These are phyloP conservation scores for Phlegmacium glaucopus DNA, from an alignment of 768 basidiomycete genomes.

Conservation along the genomic window DNA sequence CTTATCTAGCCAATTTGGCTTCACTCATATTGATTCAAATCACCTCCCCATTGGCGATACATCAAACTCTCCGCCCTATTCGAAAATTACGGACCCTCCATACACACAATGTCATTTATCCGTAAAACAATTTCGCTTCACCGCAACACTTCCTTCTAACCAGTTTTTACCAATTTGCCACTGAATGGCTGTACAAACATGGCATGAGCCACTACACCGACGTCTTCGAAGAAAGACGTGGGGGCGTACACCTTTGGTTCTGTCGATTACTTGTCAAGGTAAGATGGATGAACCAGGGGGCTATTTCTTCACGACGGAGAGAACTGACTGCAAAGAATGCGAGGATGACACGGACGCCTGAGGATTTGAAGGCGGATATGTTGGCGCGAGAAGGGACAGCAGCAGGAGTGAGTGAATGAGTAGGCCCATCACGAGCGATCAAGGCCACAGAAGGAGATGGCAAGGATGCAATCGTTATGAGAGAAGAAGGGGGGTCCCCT, in stretches of 20 bases:
- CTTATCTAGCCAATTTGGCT: slow-evolving; percentile 95
- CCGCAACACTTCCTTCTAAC: slow-evolving; percentile 63
- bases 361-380: slow-evolving; percentile 90
- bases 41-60: slow-evolving; percentile 91
- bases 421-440: slow-evolving; percentile 84
- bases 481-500: slow-evolving; percentile 90
- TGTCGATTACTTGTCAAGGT: slow-evolving; percentile 91
- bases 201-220: slow-evolving; percentile 83
- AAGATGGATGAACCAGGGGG: slow-evolving; percentile 87
- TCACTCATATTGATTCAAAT: slow-evolving; percentile 99
- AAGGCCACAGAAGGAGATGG: slow-evolving; percentile 76
- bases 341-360: slow-evolving; percentile 86
- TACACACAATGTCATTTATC: slow-evolving; percentile 91
- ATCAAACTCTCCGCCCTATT: slow-evolving; percentile 95
- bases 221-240: slow-evolving; percentile 82
- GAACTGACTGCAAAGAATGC: slow-evolving; percentile 97
- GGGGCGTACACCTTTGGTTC: slow-evolving; percentile 94
- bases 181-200: slow-evolving; percentile 94
- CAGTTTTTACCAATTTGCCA: slow-evolving; percentile 54
- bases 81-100: slow-evolving; percentile 98
- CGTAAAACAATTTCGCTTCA: slow-evolving; percentile 67
- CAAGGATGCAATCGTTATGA: slow-evolving; percentile 88
- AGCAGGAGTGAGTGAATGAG: slow-evolving; percentile 78
- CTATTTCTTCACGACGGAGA: slow-evolving; percentile 88
- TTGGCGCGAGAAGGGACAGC: slow-evolving; percentile 85